Conservation (phyloP, 257 asterid species). For the Voacanga thouarsii region DNA sequence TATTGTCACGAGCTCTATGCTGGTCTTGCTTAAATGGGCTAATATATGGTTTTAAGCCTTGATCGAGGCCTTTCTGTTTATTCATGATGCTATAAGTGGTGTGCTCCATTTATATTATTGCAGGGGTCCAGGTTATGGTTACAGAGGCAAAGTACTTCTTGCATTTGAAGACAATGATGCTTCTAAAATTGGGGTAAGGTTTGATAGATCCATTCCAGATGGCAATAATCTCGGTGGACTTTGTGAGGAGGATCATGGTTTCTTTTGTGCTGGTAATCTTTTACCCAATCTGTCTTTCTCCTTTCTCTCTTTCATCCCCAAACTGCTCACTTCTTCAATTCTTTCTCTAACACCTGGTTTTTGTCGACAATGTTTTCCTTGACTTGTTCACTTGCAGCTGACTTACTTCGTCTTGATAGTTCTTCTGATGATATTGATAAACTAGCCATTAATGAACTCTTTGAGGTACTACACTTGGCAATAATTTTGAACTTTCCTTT, state of each 20-base stretch:
- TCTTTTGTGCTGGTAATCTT: conserved; percentile 73
- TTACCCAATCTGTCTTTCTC: not conserved
- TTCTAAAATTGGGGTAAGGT: conserved; percentile 89
- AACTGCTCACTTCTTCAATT: not conserved
- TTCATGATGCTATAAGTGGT: not conserved
- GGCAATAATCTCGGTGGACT: conserved; percentile 92
- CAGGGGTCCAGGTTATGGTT: conserved; percentile 79
- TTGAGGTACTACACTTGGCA: conserved; percentile 52
- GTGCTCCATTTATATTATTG: not conserved
- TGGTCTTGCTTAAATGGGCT: conserved; percentile 1
- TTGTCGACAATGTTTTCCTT: conserved; percentile 2
- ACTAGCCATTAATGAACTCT: conserved; percentile 73
- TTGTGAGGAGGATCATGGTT: conserved; percentile 90
- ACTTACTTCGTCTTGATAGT: conserved; percentile 71
- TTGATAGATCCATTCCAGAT: conserved; percentile 74
- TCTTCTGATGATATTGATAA: conserved; percentile 64
- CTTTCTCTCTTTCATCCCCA: not conserved
- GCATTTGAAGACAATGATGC: conserved; percentile 83
- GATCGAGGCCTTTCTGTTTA: not conserved
- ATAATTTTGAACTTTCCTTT: not conserved
- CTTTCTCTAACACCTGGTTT: not conserved
- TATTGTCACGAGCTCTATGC: not conserved
- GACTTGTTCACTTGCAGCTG: conserved; percentile 53
- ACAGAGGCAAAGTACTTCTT: conserved; percentile 78
- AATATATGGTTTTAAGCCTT: not conserved